Evolutionary conservation across 225 moss, liverwort and hornwort genomes (phyloP).

Genomic region (Ulota crispa): DNA sequence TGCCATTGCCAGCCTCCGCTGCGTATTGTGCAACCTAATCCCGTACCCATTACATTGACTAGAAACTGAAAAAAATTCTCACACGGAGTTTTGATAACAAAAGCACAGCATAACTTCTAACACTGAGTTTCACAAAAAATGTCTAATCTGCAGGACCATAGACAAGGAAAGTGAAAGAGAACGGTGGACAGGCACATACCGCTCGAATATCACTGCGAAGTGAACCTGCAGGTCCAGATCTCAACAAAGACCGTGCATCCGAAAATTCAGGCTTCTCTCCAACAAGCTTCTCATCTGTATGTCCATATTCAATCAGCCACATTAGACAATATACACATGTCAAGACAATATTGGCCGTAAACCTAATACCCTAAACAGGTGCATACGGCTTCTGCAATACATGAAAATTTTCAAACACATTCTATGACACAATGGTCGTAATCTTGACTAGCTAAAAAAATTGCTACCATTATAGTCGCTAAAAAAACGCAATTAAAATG

Average conservation of each 20-base stretch:
- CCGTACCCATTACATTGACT: not conserved
- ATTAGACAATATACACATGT: not conserved
- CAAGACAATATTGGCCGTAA: not conserved
- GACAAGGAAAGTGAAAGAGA: not conserved
- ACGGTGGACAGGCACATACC: conserved; percentile 38
- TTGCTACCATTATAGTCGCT: not conserved
- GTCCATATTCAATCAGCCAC: not conserved
- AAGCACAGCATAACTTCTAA: not conserved
- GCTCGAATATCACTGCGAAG: conserved; percentile 95
- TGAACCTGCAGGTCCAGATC: conserved; percentile 90
- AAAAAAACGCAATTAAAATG: not conserved
- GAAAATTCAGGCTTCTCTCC: conserved; percentile 72
- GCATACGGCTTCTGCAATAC: not conserved
- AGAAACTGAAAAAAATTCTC: conserved; percentile 17
- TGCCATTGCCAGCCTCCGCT: conserved; percentile 73
- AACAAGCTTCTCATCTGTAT: conserved; percentile 69
- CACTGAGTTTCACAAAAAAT: not conserved
- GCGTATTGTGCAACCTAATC: conserved; percentile 92
- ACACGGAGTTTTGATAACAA: not conserved
- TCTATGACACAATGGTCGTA: not conserved
- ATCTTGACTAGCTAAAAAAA: not conserved
- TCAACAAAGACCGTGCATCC: conserved; percentile 78
- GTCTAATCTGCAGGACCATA: not conserved
- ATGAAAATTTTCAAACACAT: not conserved
- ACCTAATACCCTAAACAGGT: not conserved